These are phyloP conservation scores for Trypanosoma mega DNA, from an alignment of 208 protist species.

Conservation along the genomic window DNA sequence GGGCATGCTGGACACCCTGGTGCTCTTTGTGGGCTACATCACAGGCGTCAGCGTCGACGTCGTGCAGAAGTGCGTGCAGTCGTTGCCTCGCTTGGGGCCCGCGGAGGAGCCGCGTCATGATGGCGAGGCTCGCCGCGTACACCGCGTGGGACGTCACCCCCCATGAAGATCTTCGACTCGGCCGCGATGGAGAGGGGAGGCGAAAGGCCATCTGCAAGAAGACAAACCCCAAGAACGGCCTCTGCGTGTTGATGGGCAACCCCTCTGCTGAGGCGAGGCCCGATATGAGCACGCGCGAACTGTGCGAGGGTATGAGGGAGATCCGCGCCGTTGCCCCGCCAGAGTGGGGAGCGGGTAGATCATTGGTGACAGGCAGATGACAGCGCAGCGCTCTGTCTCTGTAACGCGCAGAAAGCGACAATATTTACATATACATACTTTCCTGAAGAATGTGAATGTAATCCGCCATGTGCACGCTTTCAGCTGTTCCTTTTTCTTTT, in stretches of 20 bases:
- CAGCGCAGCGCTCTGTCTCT: too few species aligned
- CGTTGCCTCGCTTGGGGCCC: background rate
- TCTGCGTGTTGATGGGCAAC: conserved; percentile 29
- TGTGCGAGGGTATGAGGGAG: conserved; percentile 22
- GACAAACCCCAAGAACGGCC: conserved; percentile 18
- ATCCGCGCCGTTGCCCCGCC: conserved; percentile 1
- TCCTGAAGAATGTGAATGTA: too few species aligned
- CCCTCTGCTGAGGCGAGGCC: conserved; percentile 20
- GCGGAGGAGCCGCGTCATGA: background rate
- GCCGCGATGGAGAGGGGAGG: conserved; percentile 1
- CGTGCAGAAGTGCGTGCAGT: background rate
- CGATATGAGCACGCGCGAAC: conserved; percentile 20
- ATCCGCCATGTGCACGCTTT: background rate
- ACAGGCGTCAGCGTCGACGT: background rate
- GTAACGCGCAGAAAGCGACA: too few species aligned
- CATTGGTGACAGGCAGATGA: conserved; percentile 1
- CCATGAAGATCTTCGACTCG: conserved; percentile 24
- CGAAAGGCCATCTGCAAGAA: conserved; percentile 15
- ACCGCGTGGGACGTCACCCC: conserved; percentile 24
- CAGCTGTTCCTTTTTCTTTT: background rate
- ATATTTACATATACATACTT: too few species aligned
- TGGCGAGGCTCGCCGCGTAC: background rate
- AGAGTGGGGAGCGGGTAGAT: background rate
- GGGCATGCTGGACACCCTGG: background rate
- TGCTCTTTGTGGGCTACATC: background rate